Percentiles rank a stretch among this genome's conserved stretches.
These are phyloP conservation scores for Cadophora sp. DNA, from an alignment of 2,329 filamentous ascomycete species.

Conservation along the genomic window DNA sequence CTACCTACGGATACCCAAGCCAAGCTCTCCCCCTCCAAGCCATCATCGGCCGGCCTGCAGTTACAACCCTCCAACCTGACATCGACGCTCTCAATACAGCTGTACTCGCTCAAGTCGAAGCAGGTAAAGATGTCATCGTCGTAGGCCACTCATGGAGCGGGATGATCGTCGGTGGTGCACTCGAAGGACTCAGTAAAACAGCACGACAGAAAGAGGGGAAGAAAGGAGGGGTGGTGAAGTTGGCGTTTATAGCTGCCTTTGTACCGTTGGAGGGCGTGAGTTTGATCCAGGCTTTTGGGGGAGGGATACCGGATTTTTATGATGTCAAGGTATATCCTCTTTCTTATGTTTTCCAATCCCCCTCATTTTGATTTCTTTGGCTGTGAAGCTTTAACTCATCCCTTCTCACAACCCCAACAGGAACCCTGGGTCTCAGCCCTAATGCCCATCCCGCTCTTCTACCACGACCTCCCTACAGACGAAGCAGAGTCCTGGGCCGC, in stretches of 20 bases:
- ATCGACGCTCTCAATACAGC: constrained; percentile 22
- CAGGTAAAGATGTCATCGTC: constrained; percentile 47
- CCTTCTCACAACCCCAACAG: neutral
- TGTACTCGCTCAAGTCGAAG: constrained; percentile 34
- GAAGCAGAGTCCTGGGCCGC: constrained; percentile 16
- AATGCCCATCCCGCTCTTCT: constrained; percentile 14
- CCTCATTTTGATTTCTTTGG: too few relatives aligned
- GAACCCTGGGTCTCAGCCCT: constrained; percentile 17
- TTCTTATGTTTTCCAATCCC: neutral
- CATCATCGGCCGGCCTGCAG: constrained; percentile 18
- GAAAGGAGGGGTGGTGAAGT: constrained; percentile 44
- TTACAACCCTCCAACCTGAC: constrained; percentile 26
- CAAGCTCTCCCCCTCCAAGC: constrained; percentile 28
- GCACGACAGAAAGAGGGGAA: constrained; percentile 47
- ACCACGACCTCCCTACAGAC: constrained; percentile 11
- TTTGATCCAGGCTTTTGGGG: constrained; percentile 22
- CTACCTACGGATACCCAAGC: constrained; percentile 27
- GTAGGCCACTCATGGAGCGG: constrained; percentile 50
- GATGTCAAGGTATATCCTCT: constrained; percentile 12
- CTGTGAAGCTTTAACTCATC: too few relatives aligned
- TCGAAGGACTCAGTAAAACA: constrained; percentile 46
- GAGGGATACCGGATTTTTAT: constrained; percentile 13
- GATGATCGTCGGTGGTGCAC: constrained; percentile 44
- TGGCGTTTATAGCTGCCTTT: constrained; percentile 28
- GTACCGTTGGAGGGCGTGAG: constrained; percentile 22